phyloP scores from a whole-genome alignment of 2,329 filamentous ascomycete species.

The Fusarium sacchari region DNA sequence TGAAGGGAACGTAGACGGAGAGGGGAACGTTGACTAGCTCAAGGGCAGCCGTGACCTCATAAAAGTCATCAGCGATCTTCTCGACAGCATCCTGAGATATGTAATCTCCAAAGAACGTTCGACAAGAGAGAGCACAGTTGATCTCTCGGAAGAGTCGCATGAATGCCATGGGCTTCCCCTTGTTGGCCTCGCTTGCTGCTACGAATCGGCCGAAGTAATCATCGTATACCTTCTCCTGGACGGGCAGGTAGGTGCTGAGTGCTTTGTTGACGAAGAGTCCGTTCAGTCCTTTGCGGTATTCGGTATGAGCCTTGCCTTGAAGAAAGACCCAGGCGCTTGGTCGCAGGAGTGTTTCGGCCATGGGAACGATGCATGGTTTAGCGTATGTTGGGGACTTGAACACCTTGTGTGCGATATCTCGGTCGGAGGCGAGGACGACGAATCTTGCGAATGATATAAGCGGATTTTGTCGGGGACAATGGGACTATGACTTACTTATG shows the following conservation, averaged over 20 bases:
- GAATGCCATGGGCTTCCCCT: conserved; percentile 70
- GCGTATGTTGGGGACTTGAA: conserved; percentile 81
- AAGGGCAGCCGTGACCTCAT: conserved; percentile 78
- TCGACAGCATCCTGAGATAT: conserved; percentile 77
- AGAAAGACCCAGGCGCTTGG: conserved; percentile 83
- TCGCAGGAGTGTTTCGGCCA: conserved; percentile 75
- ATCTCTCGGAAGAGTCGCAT: conserved; percentile 80
- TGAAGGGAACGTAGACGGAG: conserved; percentile 76
- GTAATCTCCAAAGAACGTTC: conserved; percentile 84
- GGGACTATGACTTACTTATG: conserved; percentile 70
- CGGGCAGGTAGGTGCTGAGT: conserved; percentile 75
- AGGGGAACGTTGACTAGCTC: conserved; percentile 82
- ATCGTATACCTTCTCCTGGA: conserved; percentile 77
- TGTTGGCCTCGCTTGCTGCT: conserved; percentile 62
- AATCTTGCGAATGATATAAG: conserved; percentile 61
- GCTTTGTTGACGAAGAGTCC: conserved; percentile 79
- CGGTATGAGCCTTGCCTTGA: conserved; percentile 78
- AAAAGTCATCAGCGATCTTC: conserved; percentile 82
- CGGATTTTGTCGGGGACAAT: fast-evolving
- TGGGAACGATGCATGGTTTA: conserved; percentile 81
- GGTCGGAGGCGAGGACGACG: conserved; percentile 80
- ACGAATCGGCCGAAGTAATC: conserved; percentile 77
- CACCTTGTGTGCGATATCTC: conserved; percentile 82
- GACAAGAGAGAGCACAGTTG: conserved; percentile 80
- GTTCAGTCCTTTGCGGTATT: conserved; percentile 80